A percentile compares a stretch with the other conserved stretches of the same genome.
phyloP scores from a whole-genome alignment of 768 basidiomycete species.

The Trametes coccinea region DNA sequence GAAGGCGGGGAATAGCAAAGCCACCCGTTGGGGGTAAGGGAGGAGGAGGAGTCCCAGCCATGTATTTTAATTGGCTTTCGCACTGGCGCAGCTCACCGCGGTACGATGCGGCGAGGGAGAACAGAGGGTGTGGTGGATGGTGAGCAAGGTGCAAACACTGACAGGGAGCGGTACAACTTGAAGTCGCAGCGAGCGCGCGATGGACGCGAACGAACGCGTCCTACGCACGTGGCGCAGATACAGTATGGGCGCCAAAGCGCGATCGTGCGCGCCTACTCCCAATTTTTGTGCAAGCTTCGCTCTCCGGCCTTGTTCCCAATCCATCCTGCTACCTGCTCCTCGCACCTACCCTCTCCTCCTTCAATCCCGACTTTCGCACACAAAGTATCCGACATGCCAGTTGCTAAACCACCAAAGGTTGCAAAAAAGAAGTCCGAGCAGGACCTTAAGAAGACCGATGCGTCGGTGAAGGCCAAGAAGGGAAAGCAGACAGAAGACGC shows the following conservation, averaged over 20 bases:
- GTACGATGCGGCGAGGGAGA: neutral
- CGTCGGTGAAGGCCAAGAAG: conserved; percentile 19
- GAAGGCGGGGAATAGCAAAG: conserved; percentile 27
- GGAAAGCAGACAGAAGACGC: conserved; percentile 2
- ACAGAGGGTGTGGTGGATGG: neutral
- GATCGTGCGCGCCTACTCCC: conserved; percentile 6
- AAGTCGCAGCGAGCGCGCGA: neutral
- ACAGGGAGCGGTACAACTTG: neutral
- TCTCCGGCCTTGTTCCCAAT: neutral
- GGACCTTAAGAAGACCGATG: conserved; percentile 11
- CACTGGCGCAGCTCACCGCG: no score
- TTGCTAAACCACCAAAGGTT: conserved; percentile 13
- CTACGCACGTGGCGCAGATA: conserved; percentile 13
- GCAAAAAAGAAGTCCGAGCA: conserved; percentile 26
- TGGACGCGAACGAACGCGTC: conserved; percentile 6
- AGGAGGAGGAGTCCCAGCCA: conserved; percentile 27
- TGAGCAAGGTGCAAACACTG: neutral
- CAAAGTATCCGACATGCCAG: no score
- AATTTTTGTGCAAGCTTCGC: conserved; percentile 5
- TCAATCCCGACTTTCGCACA: no score
- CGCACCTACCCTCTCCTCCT: no score
- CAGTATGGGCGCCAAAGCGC: conserved; percentile 9
- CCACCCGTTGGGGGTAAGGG: conserved; percentile 15
- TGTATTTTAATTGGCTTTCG: neutral
- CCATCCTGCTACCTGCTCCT: no score